Percentiles rank a stretch among this genome's conserved stretches.
Evolutionary conservation across 208 protist genomes (phyloP).

Genomic region (Trichomonas gallinae): DNA sequence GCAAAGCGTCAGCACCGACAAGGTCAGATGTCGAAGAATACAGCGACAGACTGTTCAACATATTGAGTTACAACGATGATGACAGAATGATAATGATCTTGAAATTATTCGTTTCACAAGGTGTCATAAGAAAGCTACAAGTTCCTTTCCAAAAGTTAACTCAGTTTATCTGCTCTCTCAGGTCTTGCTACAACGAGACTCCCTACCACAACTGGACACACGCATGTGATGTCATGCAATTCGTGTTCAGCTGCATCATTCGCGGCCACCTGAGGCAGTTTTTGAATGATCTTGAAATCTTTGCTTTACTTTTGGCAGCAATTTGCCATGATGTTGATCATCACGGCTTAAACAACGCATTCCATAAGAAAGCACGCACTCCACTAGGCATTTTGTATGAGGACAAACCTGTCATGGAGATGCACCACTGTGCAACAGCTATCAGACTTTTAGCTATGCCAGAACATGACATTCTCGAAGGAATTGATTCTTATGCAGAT

Average conservation of each 20-base stretch:
- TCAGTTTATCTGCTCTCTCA: not conserved
- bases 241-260: not conserved
- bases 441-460: constrained; percentile 20
- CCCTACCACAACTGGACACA: not conserved
- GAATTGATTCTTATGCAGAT: not conserved
- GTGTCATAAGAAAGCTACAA: not conserved
- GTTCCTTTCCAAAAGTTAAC: not conserved
- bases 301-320: constrained; percentile 63
- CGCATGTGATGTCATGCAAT: not conserved
- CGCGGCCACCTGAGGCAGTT: not conserved
- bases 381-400: constrained; percentile 60
- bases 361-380: constrained; percentile 63
- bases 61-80: not conserved
- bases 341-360: constrained; percentile 82
- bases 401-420: constrained; percentile 47
- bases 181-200: not conserved
- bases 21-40: not conserved
- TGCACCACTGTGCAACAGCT: constrained; percentile 41
- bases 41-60: not conserved
- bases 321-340: constrained; percentile 85
- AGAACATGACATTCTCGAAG: not conserved
- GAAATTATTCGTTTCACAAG: not conserved
- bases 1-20: not conserved
- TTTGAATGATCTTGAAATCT: constrained; percentile 50
- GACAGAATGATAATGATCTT: not conserved